These are phyloP conservation scores for Rubroshorea leprosula DNA, from an alignment of 345 rosid genomes.

Conservation along the genomic window DNA sequence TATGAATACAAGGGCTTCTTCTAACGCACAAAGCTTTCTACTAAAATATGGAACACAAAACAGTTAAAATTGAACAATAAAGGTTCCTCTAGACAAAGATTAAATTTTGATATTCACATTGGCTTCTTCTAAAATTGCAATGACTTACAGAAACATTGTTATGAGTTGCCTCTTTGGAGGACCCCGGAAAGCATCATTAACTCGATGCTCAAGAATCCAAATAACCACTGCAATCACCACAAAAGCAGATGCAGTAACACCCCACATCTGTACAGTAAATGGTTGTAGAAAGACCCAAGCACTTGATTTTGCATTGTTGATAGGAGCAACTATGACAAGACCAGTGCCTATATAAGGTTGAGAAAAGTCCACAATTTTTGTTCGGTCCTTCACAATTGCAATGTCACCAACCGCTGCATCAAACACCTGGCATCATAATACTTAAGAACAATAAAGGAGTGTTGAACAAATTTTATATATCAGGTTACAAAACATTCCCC, in stretches of 20 bases:
- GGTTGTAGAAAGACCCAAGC: conserved; percentile 80
- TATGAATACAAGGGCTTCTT: neutral
- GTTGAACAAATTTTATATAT: neutral
- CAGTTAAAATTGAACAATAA: neutral
- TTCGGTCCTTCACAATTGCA: conserved; percentile 55
- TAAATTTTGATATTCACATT: neutral
- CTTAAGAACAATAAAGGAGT: neutral
- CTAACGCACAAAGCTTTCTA: neutral
- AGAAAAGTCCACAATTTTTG: conserved; percentile 57
- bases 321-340: conserved; percentile 65
- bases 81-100: neutral
- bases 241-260: conserved; percentile 40
- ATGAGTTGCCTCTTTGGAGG: conserved; percentile 50
- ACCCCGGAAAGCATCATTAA: conserved; percentile 68
- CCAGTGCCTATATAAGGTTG: conserved; percentile 68
- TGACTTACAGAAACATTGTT: conserved; percentile 58
- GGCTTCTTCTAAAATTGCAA: conserved; percentile 7
- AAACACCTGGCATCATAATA: conserved; percentile 40
- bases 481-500: no score
- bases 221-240: conserved; percentile 55
- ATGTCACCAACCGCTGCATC: conserved; percentile 73
- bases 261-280: conserved; percentile 58
- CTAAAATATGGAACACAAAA: neutral
- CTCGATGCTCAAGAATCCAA: conserved; percentile 82
- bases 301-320: conserved; percentile 23